A percentile compares a stretch with the other conserved stretches of the same genome.
phyloP scores from a whole-genome alignment of 805 yeast species.

The Candida michaelii region DNA sequence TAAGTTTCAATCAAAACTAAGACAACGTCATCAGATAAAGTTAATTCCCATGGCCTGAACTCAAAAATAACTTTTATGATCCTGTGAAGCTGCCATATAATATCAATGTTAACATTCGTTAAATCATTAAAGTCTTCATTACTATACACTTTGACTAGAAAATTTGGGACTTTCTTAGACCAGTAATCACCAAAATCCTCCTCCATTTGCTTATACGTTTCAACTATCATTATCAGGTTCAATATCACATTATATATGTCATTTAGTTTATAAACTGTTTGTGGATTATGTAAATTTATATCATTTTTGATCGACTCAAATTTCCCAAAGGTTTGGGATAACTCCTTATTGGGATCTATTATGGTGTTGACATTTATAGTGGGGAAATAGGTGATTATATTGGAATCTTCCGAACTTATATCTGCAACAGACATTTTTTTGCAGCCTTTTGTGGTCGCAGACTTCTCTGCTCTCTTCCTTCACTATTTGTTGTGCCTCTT shows the following conservation, averaged over 20 bases:
- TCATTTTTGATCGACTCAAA: slow-evolving; percentile 16
- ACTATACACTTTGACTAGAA: slow-evolving; percentile 9
- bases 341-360: slow-evolving; percentile 13
- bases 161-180: background rate
- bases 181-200: slow-evolving; percentile 13
- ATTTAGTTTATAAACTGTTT: slow-evolving; percentile 3
- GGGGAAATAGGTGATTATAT: slow-evolving; percentile 12
- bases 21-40: background rate
- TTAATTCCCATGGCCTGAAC: background rate
- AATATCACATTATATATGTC: slow-evolving; percentile 11
- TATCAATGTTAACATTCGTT: slow-evolving; percentile 9
- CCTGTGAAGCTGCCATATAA: slow-evolving; percentile 13
- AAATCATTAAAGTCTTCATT: slow-evolving; percentile 6
- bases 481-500: too few species aligned
- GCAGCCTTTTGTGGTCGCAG: slow-evolving; percentile 13
- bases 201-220: slow-evolving; percentile 2
- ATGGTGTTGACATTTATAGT: slow-evolving; percentile 9
- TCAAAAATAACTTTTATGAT: slow-evolving; percentile 5
- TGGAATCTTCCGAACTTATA: slow-evolving; percentile 15
- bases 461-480: too few species aligned
- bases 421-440: slow-evolving; percentile 9
- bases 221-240: slow-evolving; percentile 13
- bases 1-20: slow-evolving; percentile 1
- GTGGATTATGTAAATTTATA: slow-evolving; percentile 4
- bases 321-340: slow-evolving; percentile 19